Evolutionary conservation across 2,329 filamentous ascomycete genomes (phyloP).

Genomic region (Fusarium vanettenii): DNA sequence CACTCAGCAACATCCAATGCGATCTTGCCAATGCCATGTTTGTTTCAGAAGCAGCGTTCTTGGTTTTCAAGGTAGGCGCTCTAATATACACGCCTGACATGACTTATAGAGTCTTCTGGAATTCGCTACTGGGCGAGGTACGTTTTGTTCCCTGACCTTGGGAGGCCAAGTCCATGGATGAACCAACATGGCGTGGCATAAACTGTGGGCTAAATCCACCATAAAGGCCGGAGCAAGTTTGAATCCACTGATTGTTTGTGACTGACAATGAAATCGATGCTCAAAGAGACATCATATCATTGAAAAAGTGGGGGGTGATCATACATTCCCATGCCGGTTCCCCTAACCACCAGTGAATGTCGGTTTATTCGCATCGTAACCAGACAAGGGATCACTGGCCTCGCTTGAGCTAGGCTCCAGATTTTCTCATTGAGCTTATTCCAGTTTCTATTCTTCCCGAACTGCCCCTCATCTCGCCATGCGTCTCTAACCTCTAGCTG

Average conservation of each 20-base stretch:
- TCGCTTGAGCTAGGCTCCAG: slow-evolving; percentile 1
- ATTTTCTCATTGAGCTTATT: neutral
- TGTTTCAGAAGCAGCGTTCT: neutral
- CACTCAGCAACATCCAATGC: neutral
- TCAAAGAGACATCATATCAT: neutral
- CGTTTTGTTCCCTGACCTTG: neutral
- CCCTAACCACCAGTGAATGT: neutral
- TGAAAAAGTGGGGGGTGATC: neutral
- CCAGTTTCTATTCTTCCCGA: neutral
- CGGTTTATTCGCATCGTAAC: too few species aligned
- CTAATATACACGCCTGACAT: neutral
- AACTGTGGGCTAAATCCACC: neutral
- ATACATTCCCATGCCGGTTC: neutral
- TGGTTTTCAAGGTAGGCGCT: neutral
- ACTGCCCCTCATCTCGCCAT: neutral
- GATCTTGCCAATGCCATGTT: neutral
- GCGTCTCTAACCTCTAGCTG: neutral
- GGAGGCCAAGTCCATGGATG: neutral
- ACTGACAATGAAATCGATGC: neutral
- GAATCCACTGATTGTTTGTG: neutral
- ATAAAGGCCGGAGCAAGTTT: neutral
- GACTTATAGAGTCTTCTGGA: neutral
- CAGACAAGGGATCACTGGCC: neutral
- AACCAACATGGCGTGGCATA: neutral
- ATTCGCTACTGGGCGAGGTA: neutral